Conservation (phyloP, 2,329 filamentous ascomycete species). For the Bipolaris gigantea region DNA sequence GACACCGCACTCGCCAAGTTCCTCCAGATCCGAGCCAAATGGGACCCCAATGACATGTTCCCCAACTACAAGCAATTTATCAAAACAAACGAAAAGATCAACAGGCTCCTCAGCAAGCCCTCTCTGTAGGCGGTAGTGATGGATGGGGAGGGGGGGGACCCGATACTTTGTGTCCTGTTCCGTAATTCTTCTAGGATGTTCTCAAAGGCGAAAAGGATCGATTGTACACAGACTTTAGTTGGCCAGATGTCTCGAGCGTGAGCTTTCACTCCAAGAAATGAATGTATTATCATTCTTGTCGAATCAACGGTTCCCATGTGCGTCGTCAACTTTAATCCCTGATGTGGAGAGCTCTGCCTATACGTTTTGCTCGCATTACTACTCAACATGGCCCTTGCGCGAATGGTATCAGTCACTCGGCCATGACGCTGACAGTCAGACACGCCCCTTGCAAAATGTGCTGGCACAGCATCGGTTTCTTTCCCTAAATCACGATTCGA, state of each 20-base stretch:
- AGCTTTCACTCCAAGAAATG: too few species aligned
- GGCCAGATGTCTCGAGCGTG: not conserved
- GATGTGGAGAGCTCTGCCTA: not conserved
- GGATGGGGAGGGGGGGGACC: not conserved
- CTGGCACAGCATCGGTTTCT: not conserved
- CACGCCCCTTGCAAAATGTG: not conserved
- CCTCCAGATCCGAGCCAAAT: slow-evolving; percentile 2
- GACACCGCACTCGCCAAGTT: slow-evolving; percentile 1
- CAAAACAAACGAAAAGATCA: not conserved
- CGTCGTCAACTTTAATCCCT: not conserved
- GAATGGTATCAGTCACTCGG: not conserved
- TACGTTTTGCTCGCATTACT: not conserved
- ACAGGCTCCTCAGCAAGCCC: not conserved
- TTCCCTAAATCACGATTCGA: not conserved
- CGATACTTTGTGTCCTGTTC: not conserved
- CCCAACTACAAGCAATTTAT: not conserved
- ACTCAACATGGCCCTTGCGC: not conserved
- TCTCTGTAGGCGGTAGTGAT: not conserved
- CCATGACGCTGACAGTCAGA: not conserved
- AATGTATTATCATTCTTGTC: not conserved
- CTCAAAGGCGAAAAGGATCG: not conserved
- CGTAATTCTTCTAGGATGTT: not conserved
- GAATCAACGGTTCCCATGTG: not conserved
- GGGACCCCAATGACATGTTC: slow-evolving; percentile 3
- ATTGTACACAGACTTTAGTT: not conserved